Evolutionary conservation across 2,329 filamentous ascomycete species (phyloP).

Genomic region (Pseudogymnoascus sp.): DNA sequence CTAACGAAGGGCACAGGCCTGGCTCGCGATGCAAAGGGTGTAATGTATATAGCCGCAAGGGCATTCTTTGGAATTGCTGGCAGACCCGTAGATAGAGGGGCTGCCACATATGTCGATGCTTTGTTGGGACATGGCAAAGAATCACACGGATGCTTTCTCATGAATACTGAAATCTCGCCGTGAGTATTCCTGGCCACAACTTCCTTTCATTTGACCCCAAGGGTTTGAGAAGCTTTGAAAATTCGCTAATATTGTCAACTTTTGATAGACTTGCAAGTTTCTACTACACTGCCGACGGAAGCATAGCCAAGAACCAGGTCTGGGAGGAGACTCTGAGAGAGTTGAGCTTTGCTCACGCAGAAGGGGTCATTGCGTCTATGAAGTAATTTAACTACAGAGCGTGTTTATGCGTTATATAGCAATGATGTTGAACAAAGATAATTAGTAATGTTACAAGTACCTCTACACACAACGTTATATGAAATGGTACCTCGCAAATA

Average conservation of each 20-base stretch:
- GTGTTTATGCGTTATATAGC: not conserved
- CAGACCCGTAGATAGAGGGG: conserved; percentile 32
- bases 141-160: conserved; percentile 41
- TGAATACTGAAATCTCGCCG: conserved; percentile 38
- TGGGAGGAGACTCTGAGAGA: conserved; percentile 34
- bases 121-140: conserved; percentile 36
- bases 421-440: not conserved
- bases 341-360: conserved; percentile 27
- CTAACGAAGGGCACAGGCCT: conserved; percentile 33
- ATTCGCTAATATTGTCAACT: not conserved
- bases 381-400: not conserved
- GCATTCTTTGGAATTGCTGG: conserved; percentile 23
- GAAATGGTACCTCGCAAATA: too few relatives aligned
- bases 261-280: conserved; percentile 26
- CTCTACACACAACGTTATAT: not conserved
- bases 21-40: conserved; percentile 24
- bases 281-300: conserved; percentile 30
- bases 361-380: conserved; percentile 10
- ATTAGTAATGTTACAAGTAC: not conserved
- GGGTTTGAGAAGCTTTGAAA: not conserved
- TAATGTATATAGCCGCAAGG: conserved; percentile 17
- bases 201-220: not conserved
- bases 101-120: conserved; percentile 40
- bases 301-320: conserved; percentile 28
- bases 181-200: conserved; percentile 26